phyloP scores from a whole-genome alignment of 495 filamentous ascomycete species.

The Apodospora peruviana region DNA sequence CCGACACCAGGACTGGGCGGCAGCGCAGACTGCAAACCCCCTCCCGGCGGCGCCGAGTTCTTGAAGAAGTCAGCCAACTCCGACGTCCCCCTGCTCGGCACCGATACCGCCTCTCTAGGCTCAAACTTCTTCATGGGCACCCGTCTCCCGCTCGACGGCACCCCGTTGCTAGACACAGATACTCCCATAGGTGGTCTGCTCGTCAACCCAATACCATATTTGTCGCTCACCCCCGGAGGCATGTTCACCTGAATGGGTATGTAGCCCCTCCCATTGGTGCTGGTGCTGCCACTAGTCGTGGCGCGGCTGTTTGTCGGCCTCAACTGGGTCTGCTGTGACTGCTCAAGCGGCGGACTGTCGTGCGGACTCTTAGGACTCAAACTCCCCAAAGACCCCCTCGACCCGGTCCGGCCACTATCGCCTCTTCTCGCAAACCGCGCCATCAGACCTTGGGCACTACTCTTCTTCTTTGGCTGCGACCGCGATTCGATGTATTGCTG shows the following conservation, averaged over 20 bases:
- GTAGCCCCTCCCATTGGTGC: slow-evolving; percentile 29
- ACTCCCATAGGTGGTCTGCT: not conserved
- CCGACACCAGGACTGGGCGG: not conserved
- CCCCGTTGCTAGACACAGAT: not conserved
- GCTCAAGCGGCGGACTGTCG: slow-evolving; percentile 14
- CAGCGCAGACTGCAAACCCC: not conserved
- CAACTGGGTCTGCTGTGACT: slow-evolving; percentile 19
- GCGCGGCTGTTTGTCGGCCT: not conserved
- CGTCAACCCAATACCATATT: slow-evolving; percentile 25
- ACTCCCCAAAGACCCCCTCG: slow-evolving; percentile 4
- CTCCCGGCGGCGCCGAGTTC: slow-evolving; percentile 66
- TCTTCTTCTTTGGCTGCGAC: slow-evolving; percentile 52
- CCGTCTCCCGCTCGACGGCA: slow-evolving; percentile 18
- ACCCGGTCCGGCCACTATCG: slow-evolving; percentile 4
- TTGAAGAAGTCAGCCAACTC: slow-evolving; percentile 78
- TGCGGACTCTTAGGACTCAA: slow-evolving; percentile 8
- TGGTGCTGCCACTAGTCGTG: slow-evolving; percentile 21
- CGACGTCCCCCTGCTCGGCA: slow-evolving; percentile 45
- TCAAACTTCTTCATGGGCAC: slow-evolving; percentile 49
- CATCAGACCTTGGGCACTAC: slow-evolving; percentile 56
- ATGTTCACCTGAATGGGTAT: slow-evolving; percentile 45
- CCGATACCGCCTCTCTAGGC: slow-evolving; percentile 42
- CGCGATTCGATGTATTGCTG: slow-evolving; percentile 13
- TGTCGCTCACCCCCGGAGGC: slow-evolving; percentile 20
- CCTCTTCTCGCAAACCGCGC: slow-evolving; percentile 51